Evolutionary conservation across 2,329 filamentous ascomycete species (phyloP), one percentile per base, ranked within the genome.

Genomic region (Xylariaceae sp.): DNA sequence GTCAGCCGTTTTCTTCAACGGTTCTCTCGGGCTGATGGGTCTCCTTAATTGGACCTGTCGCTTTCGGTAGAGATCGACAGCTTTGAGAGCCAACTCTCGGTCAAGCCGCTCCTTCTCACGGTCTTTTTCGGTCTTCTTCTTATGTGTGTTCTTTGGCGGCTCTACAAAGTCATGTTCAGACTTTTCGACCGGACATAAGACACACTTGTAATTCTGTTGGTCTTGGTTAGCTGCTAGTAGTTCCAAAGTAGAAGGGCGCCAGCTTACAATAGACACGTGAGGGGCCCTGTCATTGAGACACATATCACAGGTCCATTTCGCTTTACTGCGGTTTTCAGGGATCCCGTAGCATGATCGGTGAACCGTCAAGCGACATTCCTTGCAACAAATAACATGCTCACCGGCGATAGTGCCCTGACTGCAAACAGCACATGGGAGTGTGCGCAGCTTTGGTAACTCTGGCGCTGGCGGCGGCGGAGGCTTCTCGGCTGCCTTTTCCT

Each of bases 261-360:
- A 60, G 79, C 86, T 80, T 80, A 89, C 88, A 59, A 95, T 93
- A n/a, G 94, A 97, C 50, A 96, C 88, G 66, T 90, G 87, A 4
- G 93, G 92, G 69, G 88, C 93, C 72, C 92, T 91, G 72, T 99
- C 94, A 70, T 99, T 99, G 44, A 86, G 81, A 74, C 94, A 99
- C 83, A 92, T 96, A 74, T 97, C 94, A 74, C 94, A 99, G 47
- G 88, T 84, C 94, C 94, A 99, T 74, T 96, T 96, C 50, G 81
- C 83, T 37, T 85, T 82, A 56, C 81, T 82, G 48, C 89, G 84
- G 58, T 88, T 85, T 51, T 88, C 85, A 45, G 83, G 66, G 37
- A 97, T 81, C n/a, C 94, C 94, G 71, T 97, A 99, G 75, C 94
- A 99, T 62, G 86, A 85, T 56, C 89, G 88, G 74, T 99, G 94